These are phyloP conservation scores for Chalaropsis thielavioides DNA, from an alignment of 2,329 filamentous ascomycete genomes.

Conservation along the genomic window DNA sequence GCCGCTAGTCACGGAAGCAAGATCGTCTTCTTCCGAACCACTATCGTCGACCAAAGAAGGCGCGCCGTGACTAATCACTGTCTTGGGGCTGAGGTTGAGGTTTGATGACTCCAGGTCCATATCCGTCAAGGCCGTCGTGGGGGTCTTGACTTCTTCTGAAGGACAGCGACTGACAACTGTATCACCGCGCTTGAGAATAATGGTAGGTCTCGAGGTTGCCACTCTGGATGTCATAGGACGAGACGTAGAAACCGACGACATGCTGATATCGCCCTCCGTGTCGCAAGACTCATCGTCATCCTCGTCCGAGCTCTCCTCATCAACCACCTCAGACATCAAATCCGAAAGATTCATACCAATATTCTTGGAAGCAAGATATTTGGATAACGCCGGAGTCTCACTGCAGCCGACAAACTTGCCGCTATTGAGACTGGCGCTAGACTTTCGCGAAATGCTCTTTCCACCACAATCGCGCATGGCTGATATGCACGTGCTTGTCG, in stretches of 20 bases:
- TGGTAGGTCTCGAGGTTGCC: slow-evolving; percentile 11
- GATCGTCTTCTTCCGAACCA: slow-evolving; percentile 53
- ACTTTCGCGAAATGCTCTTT: slow-evolving; percentile 7
- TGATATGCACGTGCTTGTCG: neutral
- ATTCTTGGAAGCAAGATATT: slow-evolving; percentile 16
- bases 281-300: slow-evolving; percentile 10
- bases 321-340: slow-evolving; percentile 11
- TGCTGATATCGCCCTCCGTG: slow-evolving; percentile 4
- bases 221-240: neutral
- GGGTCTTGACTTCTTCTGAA: slow-evolving; percentile 15
- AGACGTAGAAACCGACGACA: neutral
- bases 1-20: slow-evolving; percentile 15
- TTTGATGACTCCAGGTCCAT: slow-evolving; percentile 35
- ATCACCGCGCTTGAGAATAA: slow-evolving; percentile 15
- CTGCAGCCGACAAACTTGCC: slow-evolving; percentile 16
- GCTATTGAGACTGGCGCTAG: neutral
- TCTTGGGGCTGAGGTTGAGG: slow-evolving; percentile 53
- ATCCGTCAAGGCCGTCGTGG: slow-evolving; percentile 22
- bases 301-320: slow-evolving; percentile 10
- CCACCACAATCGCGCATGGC: slow-evolving; percentile 4
- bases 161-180: slow-evolving; percentile 12
- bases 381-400: slow-evolving; percentile 15
- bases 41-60: slow-evolving; percentile 70
- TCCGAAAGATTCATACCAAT: slow-evolving; percentile 14
- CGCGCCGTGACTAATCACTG: slow-evolving; percentile 57